phyloP scores from a whole-genome alignment of 345 rosid species.

The Populus deltoides region DNA sequence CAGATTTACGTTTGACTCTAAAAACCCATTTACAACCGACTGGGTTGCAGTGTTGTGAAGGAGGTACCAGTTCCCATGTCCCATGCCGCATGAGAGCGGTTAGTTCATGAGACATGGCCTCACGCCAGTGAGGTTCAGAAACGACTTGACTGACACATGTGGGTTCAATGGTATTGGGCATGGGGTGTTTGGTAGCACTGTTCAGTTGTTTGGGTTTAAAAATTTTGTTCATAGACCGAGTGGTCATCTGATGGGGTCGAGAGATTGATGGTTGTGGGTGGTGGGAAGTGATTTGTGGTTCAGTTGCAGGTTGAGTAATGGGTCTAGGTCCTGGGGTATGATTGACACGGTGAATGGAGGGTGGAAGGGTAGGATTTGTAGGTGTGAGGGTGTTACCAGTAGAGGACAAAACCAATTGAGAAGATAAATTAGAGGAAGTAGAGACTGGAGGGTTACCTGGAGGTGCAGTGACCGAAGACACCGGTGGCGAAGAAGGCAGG shows the following conservation, averaged over 20 bases:
- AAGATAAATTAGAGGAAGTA: background rate
- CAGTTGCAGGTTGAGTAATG: background rate
- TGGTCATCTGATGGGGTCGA: background rate
- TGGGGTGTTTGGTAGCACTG: background rate
- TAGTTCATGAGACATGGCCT: background rate
- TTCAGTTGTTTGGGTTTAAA: background rate
- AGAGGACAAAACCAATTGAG: too few relatives aligned
- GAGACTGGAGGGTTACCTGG: background rate
- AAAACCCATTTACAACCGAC: background rate
- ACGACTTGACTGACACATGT: too few relatives aligned
- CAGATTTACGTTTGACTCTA: background rate
- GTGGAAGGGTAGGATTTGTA: background rate
- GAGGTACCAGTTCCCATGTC: background rate
- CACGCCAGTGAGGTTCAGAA: background rate
- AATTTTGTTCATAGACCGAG: background rate
- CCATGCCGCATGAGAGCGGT: background rate
- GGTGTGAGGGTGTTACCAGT: background rate
- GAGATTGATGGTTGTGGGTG: background rate
- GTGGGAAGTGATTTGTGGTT: background rate
- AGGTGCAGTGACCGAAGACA: background rate
- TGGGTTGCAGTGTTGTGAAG: background rate
- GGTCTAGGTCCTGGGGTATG: background rate
- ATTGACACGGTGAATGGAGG: background rate
- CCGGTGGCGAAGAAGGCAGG: fast-evolving
- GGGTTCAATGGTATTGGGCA: background rate